phyloP scores from a whole-genome alignment of 2,329 filamentous ascomycete genomes.

The Cladosporium colombiae region DNA sequence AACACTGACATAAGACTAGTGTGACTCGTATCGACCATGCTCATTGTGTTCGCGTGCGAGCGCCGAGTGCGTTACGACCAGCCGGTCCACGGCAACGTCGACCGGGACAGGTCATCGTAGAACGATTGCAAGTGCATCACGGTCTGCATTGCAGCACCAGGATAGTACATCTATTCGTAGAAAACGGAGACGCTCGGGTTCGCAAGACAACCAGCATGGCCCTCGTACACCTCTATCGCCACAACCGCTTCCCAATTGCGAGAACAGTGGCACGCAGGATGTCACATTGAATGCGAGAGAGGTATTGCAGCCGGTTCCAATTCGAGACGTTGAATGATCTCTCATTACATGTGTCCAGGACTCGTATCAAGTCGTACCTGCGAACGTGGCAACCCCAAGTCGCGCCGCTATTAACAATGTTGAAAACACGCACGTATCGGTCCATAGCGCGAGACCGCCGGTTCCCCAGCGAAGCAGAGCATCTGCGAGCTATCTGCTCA shows the following conservation, averaged over 20 bases:
- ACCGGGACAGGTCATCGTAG: neutral
- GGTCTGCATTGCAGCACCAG: neutral
- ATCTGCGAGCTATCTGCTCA: conserved; percentile 28
- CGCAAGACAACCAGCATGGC: neutral
- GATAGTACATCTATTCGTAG: neutral
- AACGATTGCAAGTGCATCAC: neutral
- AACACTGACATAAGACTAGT: conserved; percentile 23
- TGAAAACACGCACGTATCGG: neutral
- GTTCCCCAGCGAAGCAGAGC: neutral
- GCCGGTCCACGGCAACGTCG: neutral
- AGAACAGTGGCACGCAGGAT: neutral
- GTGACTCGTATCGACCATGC: conserved; percentile 39
- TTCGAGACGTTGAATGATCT: neutral
- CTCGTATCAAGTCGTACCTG: neutral
- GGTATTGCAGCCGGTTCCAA: neutral
- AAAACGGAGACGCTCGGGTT: neutral
- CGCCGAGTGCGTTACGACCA: conserved; percentile 34
- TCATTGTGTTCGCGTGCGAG: conserved; percentile 38
- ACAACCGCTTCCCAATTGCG: neutral
- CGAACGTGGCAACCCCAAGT: neutral
- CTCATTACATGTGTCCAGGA: neutral
- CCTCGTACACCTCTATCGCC: neutral
- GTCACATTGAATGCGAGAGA: neutral
- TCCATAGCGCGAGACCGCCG: neutral
- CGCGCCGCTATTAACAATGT: neutral